Evolutionary conservation across 2,329 filamentous ascomycete species (phyloP).

Genomic region (Furcasterigmium furcatum): DNA sequence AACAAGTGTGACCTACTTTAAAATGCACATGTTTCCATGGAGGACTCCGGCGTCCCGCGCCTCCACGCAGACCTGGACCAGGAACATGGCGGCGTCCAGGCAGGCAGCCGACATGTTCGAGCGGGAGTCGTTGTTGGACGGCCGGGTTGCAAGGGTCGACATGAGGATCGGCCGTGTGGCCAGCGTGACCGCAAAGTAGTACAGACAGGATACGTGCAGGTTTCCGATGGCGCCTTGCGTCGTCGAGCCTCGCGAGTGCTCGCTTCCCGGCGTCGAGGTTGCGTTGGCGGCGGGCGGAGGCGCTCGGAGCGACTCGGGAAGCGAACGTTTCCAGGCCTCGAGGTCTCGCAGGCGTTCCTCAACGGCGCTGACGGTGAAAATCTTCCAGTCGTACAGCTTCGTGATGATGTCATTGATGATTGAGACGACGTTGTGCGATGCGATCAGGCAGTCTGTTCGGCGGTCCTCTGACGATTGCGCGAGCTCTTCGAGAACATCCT

Average conservation of each 20-base stretch:
- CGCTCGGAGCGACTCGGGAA: slow-evolving; percentile 30
- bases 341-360: slow-evolving; percentile 38
- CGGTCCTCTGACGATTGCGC: slow-evolving; percentile 13
- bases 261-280: slow-evolving; percentile 18
- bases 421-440: slow-evolving; percentile 36
- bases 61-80: slow-evolving; percentile 50
- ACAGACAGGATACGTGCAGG: slow-evolving; percentile 53
- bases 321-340: slow-evolving; percentile 38
- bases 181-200: slow-evolving; percentile 57
- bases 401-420: slow-evolving; percentile 42
- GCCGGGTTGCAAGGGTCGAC: slow-evolving; percentile 38
- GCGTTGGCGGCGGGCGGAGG: slow-evolving; percentile 26
- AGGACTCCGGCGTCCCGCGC: slow-evolving; percentile 39
- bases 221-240: slow-evolving; percentile 36
- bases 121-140: slow-evolving; percentile 22
- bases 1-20: slow-evolving; percentile 41
- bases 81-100: slow-evolving; percentile 50
- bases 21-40: slow-evolving; percentile 53
- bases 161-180: slow-evolving; percentile 49
- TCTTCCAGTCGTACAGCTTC: slow-evolving; percentile 37
- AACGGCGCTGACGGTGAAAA: slow-evolving; percentile 25
- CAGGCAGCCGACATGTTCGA: slow-evolving; percentile 47
- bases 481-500: slow-evolving; percentile 18
- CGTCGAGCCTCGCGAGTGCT: background rate
- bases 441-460: slow-evolving; percentile 27